Conservation (phyloP, 257 asterid species). For the Solanum pinnatisectum region DNA sequence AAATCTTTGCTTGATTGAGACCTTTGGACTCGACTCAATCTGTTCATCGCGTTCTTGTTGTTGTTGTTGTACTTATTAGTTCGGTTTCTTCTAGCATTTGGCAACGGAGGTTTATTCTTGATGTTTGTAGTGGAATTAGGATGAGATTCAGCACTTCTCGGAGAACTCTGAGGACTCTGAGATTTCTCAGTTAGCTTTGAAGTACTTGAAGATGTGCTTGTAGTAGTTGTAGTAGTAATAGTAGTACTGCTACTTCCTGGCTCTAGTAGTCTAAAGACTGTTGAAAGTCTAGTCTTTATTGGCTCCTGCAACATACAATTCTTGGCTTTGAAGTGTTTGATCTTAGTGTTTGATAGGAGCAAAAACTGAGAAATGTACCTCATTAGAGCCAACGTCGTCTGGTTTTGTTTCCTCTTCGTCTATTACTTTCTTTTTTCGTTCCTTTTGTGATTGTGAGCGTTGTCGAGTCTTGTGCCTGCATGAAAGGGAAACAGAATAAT, state of each 20-base stretch:
- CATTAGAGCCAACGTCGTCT: conserved; percentile 16
- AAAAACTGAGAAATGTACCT: conserved; percentile 13
- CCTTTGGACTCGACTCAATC: conserved; percentile 32
- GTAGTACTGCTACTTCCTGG: conserved; percentile 45
- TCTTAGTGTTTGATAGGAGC: not conserved
- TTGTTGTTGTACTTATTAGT: not conserved
- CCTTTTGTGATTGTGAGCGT: conserved; percentile 42
- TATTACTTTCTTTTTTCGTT: conserved; percentile 22
- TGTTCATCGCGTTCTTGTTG: conserved; percentile 15
- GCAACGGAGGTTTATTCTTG: conserved; percentile 38
- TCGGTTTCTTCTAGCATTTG: conserved; percentile 14
- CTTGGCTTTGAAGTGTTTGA: not conserved
- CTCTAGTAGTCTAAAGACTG: conserved; percentile 30
- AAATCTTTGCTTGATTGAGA: conserved; percentile 48
- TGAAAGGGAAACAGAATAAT: not conserved
- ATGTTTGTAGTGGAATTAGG: conserved; percentile 19
- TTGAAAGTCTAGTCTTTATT: conserved; percentile 24
- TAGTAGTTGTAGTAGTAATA: conserved; percentile 3
- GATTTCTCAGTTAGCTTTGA: conserved; percentile 22
- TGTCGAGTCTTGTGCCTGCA: conserved; percentile 40
- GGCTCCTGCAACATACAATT: conserved; percentile 19
- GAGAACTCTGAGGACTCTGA: conserved; percentile 14
- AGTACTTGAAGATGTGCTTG: conserved; percentile 43
- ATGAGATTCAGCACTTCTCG: conserved; percentile 24
- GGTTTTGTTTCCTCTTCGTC: conserved; percentile 20